phyloP scores from a whole-genome alignment of 108 stramenopile species.

The Asterionellopsis glacialis region DNA sequence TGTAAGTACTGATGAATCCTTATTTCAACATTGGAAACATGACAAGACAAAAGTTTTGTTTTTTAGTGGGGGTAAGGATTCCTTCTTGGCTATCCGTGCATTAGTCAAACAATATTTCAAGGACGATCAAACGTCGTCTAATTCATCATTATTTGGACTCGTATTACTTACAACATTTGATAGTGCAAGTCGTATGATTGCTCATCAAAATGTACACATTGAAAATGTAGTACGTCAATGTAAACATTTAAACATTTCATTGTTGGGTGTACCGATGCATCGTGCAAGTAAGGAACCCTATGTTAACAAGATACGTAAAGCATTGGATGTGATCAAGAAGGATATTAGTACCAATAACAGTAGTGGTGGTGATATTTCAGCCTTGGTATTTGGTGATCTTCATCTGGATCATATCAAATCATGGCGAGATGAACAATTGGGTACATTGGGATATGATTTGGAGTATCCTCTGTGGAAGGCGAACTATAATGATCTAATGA shows the following conservation, averaged over 20 bases:
- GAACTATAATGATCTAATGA: slow-evolving; percentile 44
- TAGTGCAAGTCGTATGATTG: slow-evolving; percentile 64
- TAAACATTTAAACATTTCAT: slow-evolving; percentile 53
- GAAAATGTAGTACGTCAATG: slow-evolving; percentile 71
- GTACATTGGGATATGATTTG: slow-evolving; percentile 35
- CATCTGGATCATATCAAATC: slow-evolving; percentile 85
- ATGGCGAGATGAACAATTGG: slow-evolving; percentile 70
- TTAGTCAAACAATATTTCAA: slow-evolving; percentile 34
- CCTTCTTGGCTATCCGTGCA: slow-evolving; percentile 78
- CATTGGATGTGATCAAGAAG: slow-evolving; percentile 41
- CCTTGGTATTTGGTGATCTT: slow-evolving; percentile 87
- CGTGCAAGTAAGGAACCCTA: slow-evolving; percentile 67
- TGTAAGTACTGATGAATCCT: not conserved
- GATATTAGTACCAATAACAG: no score
- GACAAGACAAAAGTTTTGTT: slow-evolving; percentile 67
- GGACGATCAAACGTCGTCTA: slow-evolving; percentile 8
- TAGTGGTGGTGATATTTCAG: slow-evolving; percentile 12
- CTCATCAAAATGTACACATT: slow-evolving; percentile 83
- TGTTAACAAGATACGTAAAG: slow-evolving; percentile 45
- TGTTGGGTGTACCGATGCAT: slow-evolving; percentile 77
- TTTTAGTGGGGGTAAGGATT: slow-evolving; percentile 91
- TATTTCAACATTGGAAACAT: not conserved
- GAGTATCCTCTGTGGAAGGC: slow-evolving; percentile 76
- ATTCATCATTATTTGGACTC: slow-evolving; percentile 27
- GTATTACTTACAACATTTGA: slow-evolving; percentile 90